These are phyloP conservation scores for Zea luxurians DNA, from an alignment of 176 grass and related monocot species.

Conservation along the genomic window DNA sequence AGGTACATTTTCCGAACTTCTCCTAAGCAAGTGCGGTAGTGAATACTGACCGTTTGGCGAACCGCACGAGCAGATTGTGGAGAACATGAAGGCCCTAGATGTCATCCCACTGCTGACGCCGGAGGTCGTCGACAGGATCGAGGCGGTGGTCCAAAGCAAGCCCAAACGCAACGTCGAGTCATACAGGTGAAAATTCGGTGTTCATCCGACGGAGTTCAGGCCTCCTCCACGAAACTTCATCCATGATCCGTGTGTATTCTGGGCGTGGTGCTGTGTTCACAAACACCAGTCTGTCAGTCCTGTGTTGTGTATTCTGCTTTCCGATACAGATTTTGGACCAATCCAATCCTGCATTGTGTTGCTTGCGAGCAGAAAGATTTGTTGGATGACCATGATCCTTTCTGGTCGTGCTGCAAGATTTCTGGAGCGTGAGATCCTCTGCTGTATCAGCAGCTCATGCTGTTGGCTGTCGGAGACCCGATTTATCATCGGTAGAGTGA, in stretches of 20 bases:
- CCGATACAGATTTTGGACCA: not conserved
- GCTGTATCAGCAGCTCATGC: not conserved
- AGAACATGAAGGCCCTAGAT: constrained; percentile 98
- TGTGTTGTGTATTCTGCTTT: constrained; percentile 33
- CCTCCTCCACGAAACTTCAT: not conserved
- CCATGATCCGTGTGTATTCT: constrained; percentile 1
- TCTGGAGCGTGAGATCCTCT: not conserved
- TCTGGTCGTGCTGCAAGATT: not conserved
- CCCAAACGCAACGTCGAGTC: constrained; percentile 79
- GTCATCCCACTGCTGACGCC: constrained; percentile 76
- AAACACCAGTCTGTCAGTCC: not conserved
- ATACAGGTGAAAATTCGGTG: constrained; percentile 55
- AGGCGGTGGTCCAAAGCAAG: constrained; percentile 81
- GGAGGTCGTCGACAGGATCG: constrained; percentile 79
- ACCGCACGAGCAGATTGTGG: constrained; percentile 58
- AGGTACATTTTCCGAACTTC: constrained; percentile 51
- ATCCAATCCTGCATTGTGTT: not conserved
- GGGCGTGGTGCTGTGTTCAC: not conserved
- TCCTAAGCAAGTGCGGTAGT: not conserved
- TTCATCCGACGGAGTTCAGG: constrained; percentile 24
- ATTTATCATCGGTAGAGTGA: no score
- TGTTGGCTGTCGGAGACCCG: not conserved
- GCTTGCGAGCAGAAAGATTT: not conserved
- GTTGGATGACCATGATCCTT: not conserved
- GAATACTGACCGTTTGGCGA: not conserved